Evolutionary conservation across 106 monocot species (phyloP).

Genomic region (Phalaenopsis equestris): DNA sequence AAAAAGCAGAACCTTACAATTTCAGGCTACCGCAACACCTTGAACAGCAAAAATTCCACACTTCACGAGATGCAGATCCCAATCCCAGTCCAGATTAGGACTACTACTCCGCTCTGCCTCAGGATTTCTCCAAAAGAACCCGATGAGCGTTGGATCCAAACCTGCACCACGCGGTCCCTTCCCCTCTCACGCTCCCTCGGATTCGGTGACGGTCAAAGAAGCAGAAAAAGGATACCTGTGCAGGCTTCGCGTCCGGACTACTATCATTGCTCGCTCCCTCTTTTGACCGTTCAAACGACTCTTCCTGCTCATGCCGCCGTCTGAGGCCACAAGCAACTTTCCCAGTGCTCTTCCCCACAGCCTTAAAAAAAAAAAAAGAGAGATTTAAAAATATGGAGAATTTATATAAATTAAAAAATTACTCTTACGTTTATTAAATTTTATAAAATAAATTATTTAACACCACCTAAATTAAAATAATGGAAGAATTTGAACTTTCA

Average conservation of each 20-base stretch:
- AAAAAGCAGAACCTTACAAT: neutral
- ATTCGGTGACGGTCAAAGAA: neutral
- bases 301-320: neutral
- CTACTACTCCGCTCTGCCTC: neutral
- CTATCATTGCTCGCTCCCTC: neutral
- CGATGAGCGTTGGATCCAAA: neutral
- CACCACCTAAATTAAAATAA: too few relatives aligned
- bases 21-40: neutral
- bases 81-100: neutral
- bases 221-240: neutral
- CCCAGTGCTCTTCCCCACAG: neutral
- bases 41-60: neutral
- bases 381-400: too few relatives aligned
- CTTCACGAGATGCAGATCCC: neutral
- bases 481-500: too few relatives aligned
- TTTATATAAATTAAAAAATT: too few relatives aligned
- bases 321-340: neutral
- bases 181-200: neutral
- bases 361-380: too few relatives aligned
- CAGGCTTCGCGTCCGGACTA: neutral
- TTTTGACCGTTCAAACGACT: neutral
- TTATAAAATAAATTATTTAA: too few relatives aligned
- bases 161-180: neutral
- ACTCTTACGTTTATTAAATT: too few relatives aligned
- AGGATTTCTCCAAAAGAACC: neutral